Conservation (phyloP, 192 early-diverging fungal species). For the Chytriomyces sp. region DNA sequence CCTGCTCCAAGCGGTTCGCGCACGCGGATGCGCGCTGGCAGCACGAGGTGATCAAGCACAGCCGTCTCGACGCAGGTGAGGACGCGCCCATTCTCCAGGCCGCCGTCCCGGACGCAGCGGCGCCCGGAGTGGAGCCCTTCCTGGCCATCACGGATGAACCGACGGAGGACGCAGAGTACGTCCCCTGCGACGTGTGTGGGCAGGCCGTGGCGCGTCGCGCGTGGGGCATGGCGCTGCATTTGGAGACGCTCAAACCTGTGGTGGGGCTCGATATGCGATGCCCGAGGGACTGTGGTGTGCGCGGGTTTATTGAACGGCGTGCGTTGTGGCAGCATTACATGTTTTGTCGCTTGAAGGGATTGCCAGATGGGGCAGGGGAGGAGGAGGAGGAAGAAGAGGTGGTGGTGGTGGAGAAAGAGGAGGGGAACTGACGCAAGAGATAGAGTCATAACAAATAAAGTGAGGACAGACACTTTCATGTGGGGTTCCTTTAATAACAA, state of each 20-base stretch:
- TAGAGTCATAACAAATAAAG: no score
- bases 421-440: no score
- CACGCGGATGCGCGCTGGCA: conserved; percentile 41
- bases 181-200: conserved; percentile 54
- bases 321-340: conserved; percentile 61
- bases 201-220: conserved; percentile 50
- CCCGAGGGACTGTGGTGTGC: conserved; percentile 26
- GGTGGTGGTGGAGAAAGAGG: not conserved
- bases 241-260: conserved; percentile 58
- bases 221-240: conserved; percentile 59
- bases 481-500: no score
- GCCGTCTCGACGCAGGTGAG: conserved; percentile 35
- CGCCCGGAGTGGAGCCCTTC: conserved; percentile 14
- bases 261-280: conserved; percentile 56
- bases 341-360: conserved; percentile 54
- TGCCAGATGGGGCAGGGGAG: no score
- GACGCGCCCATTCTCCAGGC: conserved; percentile 32
- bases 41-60: conserved; percentile 55
- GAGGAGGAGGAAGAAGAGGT: not conserved
- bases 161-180: conserved; percentile 39
- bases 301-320: conserved; percentile 50
- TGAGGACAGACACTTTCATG: no score
- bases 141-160: conserved; percentile 24
- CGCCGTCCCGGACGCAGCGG: conserved; percentile 11
- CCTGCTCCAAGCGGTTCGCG: conserved; percentile 44